Base-by-base conservation (phyloP, 2,329 filamentous ascomycete genomes). In the Pseudogymnoascus sp. region DNA sequence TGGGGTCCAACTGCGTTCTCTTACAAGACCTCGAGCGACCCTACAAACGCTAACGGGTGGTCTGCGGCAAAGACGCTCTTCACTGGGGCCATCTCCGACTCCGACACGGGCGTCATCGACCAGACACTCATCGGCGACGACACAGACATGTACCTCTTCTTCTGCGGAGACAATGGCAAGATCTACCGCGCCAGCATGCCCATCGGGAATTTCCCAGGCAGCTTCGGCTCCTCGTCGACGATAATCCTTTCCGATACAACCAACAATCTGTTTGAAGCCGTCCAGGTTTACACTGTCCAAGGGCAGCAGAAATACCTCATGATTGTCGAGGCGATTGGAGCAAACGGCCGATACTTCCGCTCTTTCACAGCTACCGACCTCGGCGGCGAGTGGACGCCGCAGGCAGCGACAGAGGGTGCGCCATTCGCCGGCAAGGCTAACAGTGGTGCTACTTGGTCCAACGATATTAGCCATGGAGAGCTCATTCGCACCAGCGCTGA, bases 381-480 rank as follows among this genome's bases (percentile, higher is more conserved):
- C 8, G 70, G 72, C 38, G 86, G 86, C 8, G 61, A 72, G 3
- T 89, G 86, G 86, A 85, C 83, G 0, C 67, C 79, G 9, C 81
- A 87, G 69, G 83, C 85, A 1, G 76, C 76, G 0, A 78, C 69
- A 13, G 86, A 88, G 76, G 73, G 69, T 68, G 75, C 73, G n/a
- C 85, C 86, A 0, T 89, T 89, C 65, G 85, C 85, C n/a, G 83
- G 86, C 68, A 86, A 85, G 76, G 82, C 79, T 28, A 88, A 88
- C 75, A 86, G 80, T 60, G 85, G 83, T 38, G 83, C 83, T 1
- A 79, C 78, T 17, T 89, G 86, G 86, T 87, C 85, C 57, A 83
- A 87, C 71, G 84, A 87, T 65, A 87, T 89, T 71, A 86, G 82
- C 70, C 84, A 87, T 69, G 86, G 86, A 36, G 86, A 88, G 66